Base-by-base conservation (phyloP, 2,329 filamentous ascomycete species). In the Aspergillus udagawae region DNA sequence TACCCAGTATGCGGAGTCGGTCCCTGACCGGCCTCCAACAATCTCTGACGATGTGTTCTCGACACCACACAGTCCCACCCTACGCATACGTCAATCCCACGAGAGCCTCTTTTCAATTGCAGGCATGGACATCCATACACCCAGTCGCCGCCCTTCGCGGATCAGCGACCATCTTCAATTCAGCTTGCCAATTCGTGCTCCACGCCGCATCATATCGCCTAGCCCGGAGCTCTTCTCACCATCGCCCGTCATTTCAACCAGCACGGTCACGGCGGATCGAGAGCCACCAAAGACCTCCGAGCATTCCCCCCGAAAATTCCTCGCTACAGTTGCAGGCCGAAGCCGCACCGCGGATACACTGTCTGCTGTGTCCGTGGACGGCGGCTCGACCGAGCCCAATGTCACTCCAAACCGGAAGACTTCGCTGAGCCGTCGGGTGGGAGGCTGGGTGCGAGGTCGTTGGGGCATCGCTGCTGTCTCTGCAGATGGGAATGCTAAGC, bases 101-200 rank as follows among this genome's bases (percentile, higher is more conserved):
- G 92, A 97, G 70, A 96, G 91, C 20, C 87, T 97, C 60, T 83
- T 97, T 64, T 97, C 92, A 0, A 83, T 96, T 1, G 85, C 87
- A 0, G 92, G 91, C 2, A 87, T 96, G 71, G 93, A 97, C 69
- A 95, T 96, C 51, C 92, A 96, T 71, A 92, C 89, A 0, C 80
- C 95, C 4, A 87, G 88, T 66, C 82, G 83, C 1, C 84, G 89
- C 3, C 90, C 91, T 0, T 90, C 89, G 35, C 90, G 95, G 66
- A 82, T 94, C 57, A 84, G 87, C 20, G 78, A 23, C 14, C 32
- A 38, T 68, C 85, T 60, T 70, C 81, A 52, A 78, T 79, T 32
- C 75, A 83, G 25, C 79, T 70, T 54, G 3, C 61, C 63, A 6
- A 60, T 68, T 38, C 70, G 76, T 47, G 74, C 77, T 32, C 79